Evolutionary conservation across 2,329 filamentous ascomycete species (phyloP), one percentile per base, ranked within the genome.

Genomic region (Trichoderma afroharzianum): DNA sequence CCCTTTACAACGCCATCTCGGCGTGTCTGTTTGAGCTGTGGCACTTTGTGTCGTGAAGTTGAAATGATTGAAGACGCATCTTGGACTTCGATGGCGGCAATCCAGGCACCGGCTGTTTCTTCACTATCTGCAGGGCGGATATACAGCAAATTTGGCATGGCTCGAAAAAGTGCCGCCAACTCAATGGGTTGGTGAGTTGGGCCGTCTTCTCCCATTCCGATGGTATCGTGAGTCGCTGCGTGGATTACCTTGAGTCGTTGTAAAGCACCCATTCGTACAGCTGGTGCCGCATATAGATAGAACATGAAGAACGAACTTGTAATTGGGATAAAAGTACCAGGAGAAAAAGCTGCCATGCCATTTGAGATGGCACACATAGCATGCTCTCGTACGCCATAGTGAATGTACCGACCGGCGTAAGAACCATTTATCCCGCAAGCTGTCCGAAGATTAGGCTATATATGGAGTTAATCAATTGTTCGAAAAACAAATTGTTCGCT

Each of bases 231-330:
- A 0, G 88, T 91, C 1, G 88, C 89, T 36, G 86, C 82, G 76
- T 90, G 88, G 66, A 91, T 89, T 32, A 83, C 81, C 67, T 87
- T 86, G 2, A 90, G 83, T 28, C 82, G 77, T 66, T 87, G 85
- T 1, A 89, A 81, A 4, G 88, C 88, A 8, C 87, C 87, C 88
- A 90, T 90, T 15, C 88, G 86, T 2, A 90, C 83, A 7, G 84
- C 88, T 0, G 87, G 85, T 0, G 88, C 88, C 11, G 87, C 62
- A 39, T 66, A 64, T 24, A 82, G 78, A 74, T 90, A 90, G 78
- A 90, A 90, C 86, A 90, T 90, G 81, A 90, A 89, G 80, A 90
- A 90, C 5, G 83, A 84, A 0, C 86, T 85, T 1, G 88, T 90
- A 43, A 90, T 79, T 0, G 88, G 88, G 8, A 90, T 79, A 73